A percentile compares a stretch with the other conserved stretches of the same genome.
Evolutionary conservation across 495 filamentous ascomycete genomes (phyloP).

Genomic region (Xylaria cubensis): DNA sequence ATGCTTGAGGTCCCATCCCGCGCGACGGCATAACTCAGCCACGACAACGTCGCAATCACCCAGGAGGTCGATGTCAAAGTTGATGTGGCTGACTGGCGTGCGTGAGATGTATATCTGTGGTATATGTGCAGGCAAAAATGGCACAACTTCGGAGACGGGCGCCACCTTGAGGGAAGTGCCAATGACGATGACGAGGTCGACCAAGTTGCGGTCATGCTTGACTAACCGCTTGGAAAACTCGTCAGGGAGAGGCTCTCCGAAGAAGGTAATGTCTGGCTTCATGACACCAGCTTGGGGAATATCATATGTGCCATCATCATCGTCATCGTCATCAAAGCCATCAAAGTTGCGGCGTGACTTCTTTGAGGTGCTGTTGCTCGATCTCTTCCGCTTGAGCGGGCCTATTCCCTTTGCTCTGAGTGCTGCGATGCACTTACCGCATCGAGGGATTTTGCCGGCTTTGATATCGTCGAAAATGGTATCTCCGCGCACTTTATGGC

Average conservation of each 20-base stretch:
- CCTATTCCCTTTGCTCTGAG: conserved; percentile 28
- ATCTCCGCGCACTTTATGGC: conserved; percentile 74
- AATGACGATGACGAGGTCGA: conserved; percentile 95
- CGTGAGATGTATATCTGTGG: conserved; percentile 95
- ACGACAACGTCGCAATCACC: conserved; percentile 94
- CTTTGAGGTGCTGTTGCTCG: conserved; percentile 64
- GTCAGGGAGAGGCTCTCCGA: conserved; percentile 86
- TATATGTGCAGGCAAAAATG: conserved; percentile 75
- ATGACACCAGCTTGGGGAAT: conserved; percentile 83
- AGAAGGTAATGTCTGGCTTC: conserved; percentile 99
- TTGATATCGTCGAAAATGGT: conserved; percentile 80
- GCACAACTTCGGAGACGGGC: conserved; percentile 89
- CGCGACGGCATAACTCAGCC: conserved; percentile 82
- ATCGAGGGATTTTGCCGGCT: conserved; percentile 71
- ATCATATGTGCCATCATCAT: conserved; percentile 73
- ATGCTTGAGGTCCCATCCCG: conserved; percentile 88
- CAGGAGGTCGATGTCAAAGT: conserved; percentile 93
- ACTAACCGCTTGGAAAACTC: conserved; percentile 82
- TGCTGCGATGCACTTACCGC: conserved; percentile 61
- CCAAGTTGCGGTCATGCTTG: conserved; percentile 76
- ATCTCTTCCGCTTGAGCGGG: conserved; percentile 75
- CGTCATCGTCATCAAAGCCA: conserved; percentile 52
- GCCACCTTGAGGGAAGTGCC: conserved; percentile 97
- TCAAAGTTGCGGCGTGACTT: conserved; percentile 67
- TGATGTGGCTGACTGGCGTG: conserved; percentile 84